Conservation (phyloP, 73 alveolate species). For the Blepharisma japonicum region DNA sequence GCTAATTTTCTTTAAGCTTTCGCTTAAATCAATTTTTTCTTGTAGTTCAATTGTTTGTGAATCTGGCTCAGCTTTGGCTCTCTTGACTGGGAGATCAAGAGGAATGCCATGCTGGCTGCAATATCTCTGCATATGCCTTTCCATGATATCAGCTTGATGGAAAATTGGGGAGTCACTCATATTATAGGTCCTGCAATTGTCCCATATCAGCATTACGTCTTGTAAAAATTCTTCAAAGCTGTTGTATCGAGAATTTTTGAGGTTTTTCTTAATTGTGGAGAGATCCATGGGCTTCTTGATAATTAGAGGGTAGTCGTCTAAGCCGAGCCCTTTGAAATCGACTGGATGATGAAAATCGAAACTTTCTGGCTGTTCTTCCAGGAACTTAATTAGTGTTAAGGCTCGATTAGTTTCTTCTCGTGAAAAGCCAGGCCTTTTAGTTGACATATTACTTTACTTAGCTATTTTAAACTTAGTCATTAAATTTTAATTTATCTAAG, state of each 20-base stretch:
- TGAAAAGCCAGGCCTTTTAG: slow-evolving; percentile 14
- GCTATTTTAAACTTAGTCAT: too few relatives aligned
- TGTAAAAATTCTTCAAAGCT: slow-evolving; percentile 46
- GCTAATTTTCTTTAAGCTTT: neutral
- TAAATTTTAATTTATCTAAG: too few relatives aligned
- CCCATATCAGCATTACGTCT: slow-evolving; percentile 59
- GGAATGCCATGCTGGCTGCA: slow-evolving; percentile 20
- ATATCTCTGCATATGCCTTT: slow-evolving; percentile 19
- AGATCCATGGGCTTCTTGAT: slow-evolving; percentile 67
- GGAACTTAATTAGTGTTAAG: neutral
- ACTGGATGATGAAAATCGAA: slow-evolving; percentile 84
- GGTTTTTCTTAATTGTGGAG: slow-evolving; percentile 45
- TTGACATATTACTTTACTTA: neutral
- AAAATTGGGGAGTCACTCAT: slow-evolving; percentile 30
- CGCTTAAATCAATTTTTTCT: neutral
- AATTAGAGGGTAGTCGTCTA: slow-evolving; percentile 52
- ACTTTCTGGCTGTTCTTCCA: slow-evolving; percentile 56
- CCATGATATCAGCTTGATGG: slow-evolving; percentile 31
- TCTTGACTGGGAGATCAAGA: slow-evolving; percentile 7
- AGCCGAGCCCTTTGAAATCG: slow-evolving; percentile 60
- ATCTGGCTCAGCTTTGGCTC: neutral
- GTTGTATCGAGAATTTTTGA: slow-evolving; percentile 46
- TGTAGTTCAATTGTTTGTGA: too few relatives aligned
- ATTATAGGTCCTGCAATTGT: slow-evolving; percentile 62
- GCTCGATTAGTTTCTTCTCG: slow-evolving; percentile 14